Evolutionary conservation across 2,329 filamentous ascomycete species (phyloP).

Genomic region (Arthrinium phaeospermum): DNA sequence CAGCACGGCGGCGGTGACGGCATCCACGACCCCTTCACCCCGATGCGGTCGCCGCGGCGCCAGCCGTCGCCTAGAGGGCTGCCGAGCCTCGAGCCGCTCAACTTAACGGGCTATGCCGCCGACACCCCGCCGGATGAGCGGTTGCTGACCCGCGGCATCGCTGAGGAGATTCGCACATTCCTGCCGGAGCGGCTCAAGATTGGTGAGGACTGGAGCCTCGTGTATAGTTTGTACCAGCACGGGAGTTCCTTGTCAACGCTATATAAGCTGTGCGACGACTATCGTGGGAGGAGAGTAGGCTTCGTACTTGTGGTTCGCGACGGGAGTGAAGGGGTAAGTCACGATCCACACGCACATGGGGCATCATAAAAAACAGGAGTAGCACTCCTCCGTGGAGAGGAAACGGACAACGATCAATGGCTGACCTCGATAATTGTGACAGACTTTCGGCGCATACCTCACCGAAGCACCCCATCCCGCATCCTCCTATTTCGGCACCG

Average conservation of each 20-base stretch:
- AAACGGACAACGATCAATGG: not conserved
- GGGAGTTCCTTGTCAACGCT: slow-evolving; percentile 86
- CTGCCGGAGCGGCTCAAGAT: slow-evolving; percentile 87
- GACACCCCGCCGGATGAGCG: slow-evolving; percentile 65
- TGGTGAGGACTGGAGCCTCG: slow-evolving; percentile 82
- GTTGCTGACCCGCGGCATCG: slow-evolving; percentile 74
- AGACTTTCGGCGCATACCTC: slow-evolving; percentile 92
- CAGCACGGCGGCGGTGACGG: slow-evolving; percentile 45
- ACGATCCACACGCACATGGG: not conserved
- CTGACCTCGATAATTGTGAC: slow-evolving; percentile 21
- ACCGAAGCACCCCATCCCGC: slow-evolving; percentile 84
- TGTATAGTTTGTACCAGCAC: slow-evolving; percentile 91
- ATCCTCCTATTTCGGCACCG: slow-evolving; percentile 90
- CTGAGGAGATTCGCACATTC: slow-evolving; percentile 91
- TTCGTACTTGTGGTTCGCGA: slow-evolving; percentile 91
- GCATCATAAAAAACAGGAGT: not conserved
- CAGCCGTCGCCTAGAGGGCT: slow-evolving; percentile 82
- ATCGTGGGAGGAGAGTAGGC: slow-evolving; percentile 73
- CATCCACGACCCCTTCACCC: slow-evolving; percentile 65
- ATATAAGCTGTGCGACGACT: slow-evolving; percentile 77
- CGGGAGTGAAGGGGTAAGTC: slow-evolving; percentile 71
- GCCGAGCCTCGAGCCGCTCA: slow-evolving; percentile 83
- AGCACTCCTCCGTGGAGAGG: not conserved
- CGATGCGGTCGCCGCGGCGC: slow-evolving; percentile 53
- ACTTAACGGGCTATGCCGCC: slow-evolving; percentile 68